These are phyloP conservation scores for Globisporangium echinulatum DNA, from an alignment of 352 stramenopile species.

Conservation along the genomic window DNA sequence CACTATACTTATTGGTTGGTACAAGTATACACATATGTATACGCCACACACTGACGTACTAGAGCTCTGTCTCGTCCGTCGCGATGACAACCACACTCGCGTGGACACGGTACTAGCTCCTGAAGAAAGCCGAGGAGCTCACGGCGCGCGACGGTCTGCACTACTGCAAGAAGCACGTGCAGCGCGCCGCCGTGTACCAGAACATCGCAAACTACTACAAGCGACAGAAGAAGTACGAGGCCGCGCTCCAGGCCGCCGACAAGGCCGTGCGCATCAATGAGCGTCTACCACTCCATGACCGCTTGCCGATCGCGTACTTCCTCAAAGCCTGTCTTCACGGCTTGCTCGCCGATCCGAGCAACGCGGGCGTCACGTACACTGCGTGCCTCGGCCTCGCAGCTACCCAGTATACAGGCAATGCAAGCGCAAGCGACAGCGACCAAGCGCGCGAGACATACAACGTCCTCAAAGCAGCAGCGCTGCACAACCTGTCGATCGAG, in stretches of 20 bases:
- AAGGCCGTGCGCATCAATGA: slow-evolving; percentile 62
- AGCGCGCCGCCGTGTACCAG: slow-evolving; percentile 55
- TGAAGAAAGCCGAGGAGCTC: slow-evolving; percentile 65
- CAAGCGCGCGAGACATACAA: slow-evolving; percentile 36
- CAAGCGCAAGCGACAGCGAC: background rate
- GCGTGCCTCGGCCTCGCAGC: slow-evolving; percentile 39
- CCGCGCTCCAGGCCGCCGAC: slow-evolving; percentile 42
- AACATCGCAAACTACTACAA: slow-evolving; percentile 71
- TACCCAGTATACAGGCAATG: slow-evolving; percentile 18
- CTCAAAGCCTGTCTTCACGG: slow-evolving; percentile 52
- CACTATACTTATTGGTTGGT: too few relatives aligned
- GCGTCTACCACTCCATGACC: slow-evolving; percentile 42
- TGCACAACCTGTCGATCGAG: slow-evolving; percentile 73
- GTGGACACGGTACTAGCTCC: slow-evolving; percentile 18
- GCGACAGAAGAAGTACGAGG: slow-evolving; percentile 69
- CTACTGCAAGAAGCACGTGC: slow-evolving; percentile 59
- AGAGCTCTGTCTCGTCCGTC: too few relatives aligned
- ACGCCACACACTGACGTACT: too few relatives aligned
- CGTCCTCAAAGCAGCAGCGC: slow-evolving; percentile 42
- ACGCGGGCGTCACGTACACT: slow-evolving; percentile 61
- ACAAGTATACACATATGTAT: too few relatives aligned
- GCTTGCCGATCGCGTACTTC: slow-evolving; percentile 57
- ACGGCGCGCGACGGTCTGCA: slow-evolving; percentile 47
- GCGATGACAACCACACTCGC: too few relatives aligned
- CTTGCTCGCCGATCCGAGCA: slow-evolving; percentile 43